phyloP scores from a whole-genome alignment of 805 yeast genomes.

The Priceomyces carsonii region DNA sequence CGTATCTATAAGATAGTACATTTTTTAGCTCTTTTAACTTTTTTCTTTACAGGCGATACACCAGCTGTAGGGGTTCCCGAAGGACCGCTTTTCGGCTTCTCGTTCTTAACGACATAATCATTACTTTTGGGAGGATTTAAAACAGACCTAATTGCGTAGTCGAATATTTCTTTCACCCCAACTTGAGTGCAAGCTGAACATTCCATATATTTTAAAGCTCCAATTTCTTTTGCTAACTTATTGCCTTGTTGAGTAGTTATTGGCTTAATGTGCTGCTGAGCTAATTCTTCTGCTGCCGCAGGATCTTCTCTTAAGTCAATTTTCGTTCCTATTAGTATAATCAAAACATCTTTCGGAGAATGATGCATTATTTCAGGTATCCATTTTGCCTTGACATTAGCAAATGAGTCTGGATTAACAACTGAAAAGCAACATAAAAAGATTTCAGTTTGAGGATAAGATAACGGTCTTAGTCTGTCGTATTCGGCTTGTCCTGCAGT shows the following conservation, averaged over 20 bases:
- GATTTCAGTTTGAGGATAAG: slow-evolving; percentile 90
- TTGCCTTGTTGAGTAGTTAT: slow-evolving; percentile 62
- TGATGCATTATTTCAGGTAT: slow-evolving; percentile 86
- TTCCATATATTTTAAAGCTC: slow-evolving; percentile 75
- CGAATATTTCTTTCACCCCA: slow-evolving; percentile 85
- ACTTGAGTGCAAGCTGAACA: slow-evolving; percentile 89
- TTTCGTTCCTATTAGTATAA: slow-evolving; percentile 85
- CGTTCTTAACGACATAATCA: slow-evolving; percentile 12
- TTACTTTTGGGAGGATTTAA: slow-evolving; percentile 47
- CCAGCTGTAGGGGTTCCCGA: slow-evolving; percentile 6
- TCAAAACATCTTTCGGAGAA: slow-evolving; percentile 66
- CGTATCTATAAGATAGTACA: slow-evolving; percentile 42
- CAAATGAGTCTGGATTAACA: slow-evolving; percentile 76
- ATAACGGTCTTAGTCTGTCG: slow-evolving; percentile 83
- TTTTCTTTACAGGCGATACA: slow-evolving; percentile 20
- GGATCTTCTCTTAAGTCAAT: slow-evolving; percentile 82
- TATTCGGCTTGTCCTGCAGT: slow-evolving; percentile 95
- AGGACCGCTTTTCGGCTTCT: slow-evolving; percentile 2
- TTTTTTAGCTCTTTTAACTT: slow-evolving; percentile 35
- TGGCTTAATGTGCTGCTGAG: slow-evolving; percentile 62
- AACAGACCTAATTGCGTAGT: slow-evolving; percentile 74
- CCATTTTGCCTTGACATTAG: slow-evolving; percentile 74
- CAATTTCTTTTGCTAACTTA: slow-evolving; percentile 66
- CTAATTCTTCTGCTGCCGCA: slow-evolving; percentile 67
- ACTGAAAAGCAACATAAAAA: slow-evolving; percentile 85